Evolutionary conservation across 352 stramenopile species (phyloP), one percentile per base, ranked within the genome.

Genomic region (Phytopythium ostracodes): DNA sequence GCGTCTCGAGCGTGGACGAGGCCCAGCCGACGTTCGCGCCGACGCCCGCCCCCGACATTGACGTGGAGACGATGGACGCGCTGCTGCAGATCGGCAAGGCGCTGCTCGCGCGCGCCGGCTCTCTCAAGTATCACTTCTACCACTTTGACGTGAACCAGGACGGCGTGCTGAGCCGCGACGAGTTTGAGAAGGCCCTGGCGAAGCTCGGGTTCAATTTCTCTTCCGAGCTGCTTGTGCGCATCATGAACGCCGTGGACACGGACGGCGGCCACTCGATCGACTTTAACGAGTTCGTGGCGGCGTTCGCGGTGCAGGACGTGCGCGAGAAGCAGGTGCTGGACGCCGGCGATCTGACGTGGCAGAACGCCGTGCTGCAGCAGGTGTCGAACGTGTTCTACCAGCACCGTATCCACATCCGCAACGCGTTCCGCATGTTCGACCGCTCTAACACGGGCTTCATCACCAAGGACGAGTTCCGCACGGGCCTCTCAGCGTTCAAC

Each of bases 371-470:
- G 49, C 76, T 98, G 40, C 91, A 98, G 67, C 88, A 97, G 57
- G 89, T 98, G 33, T 94, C 92, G 43, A 98, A 98, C 69, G 92
- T 97, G 56, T 92, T 98, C 63, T 98, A 96, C 67, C 91, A 98
- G 79, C 91, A 98, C 65, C 84, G 92, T 25, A 95, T 96, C 56
- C 91, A 97, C 74, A 92, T 98, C 59, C 88, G 87, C 56, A 89
- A 92, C 59, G 89, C 92, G 25, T 98, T 97, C 67, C 87, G 91
- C 25, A 94, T 96, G 72, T 98, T 98, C 66, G 92, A 98, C 61
- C 71, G 86, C 22, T 83, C 88, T 33, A 94, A 96, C 65, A 84
- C 71, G 38, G 86, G 87, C 14, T 72, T 69, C 44, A 94, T 97
- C 60, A 86, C 64, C 57, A 81, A 77, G 47, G 87, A 96, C 60